Conservation (phyloP, 2,329 filamentous ascomycete genomes). For the Pestalotiopsis sp. region DNA sequence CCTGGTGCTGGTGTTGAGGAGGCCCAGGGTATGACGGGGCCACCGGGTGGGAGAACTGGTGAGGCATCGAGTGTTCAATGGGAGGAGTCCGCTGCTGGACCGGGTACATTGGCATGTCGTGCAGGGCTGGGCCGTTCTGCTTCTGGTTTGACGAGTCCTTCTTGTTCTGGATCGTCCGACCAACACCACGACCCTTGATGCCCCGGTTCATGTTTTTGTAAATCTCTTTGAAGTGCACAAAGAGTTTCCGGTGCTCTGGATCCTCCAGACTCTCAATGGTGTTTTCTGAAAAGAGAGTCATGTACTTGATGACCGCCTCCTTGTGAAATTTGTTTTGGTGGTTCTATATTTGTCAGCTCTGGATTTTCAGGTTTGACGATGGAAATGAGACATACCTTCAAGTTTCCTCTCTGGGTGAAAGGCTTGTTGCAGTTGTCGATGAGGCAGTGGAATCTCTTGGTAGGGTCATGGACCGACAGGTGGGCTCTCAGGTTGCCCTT, state of each 20-base stretch:
- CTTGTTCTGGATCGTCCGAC: slow-evolving; percentile 60
- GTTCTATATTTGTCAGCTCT: background rate
- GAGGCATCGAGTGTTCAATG: slow-evolving; percentile 20
- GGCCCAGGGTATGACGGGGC: slow-evolving; percentile 29
- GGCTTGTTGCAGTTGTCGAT: slow-evolving; percentile 84
- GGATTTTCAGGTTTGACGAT: background rate
- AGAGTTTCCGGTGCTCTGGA: slow-evolving; percentile 72
- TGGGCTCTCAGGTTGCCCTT: slow-evolving; percentile 85
- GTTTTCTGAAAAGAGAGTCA: slow-evolving; percentile 68
- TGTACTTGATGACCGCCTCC: slow-evolving; percentile 70
- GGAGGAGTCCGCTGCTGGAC: slow-evolving; percentile 17
- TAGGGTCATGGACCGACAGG: slow-evolving; percentile 74
- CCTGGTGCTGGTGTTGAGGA: slow-evolving; percentile 8
- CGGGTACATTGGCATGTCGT: slow-evolving; percentile 15
- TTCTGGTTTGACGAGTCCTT: too few relatives aligned
- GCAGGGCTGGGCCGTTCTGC: background rate
- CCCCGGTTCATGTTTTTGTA: slow-evolving; percentile 99
- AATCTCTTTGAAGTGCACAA: slow-evolving; percentile 54
- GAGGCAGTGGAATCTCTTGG: slow-evolving; percentile 79
- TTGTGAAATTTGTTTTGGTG: slow-evolving; percentile 95
- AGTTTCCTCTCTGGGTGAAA: slow-evolving; percentile 88
- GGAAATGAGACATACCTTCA: slow-evolving; percentile 66
- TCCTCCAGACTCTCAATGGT: slow-evolving; percentile 69
- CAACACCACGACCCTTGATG: slow-evolving; percentile 93
- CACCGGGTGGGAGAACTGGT: slow-evolving; percentile 29